These are phyloP conservation scores for Naematelia encephala DNA, from an alignment of 768 basidiomycete species.

Conservation along the genomic window DNA sequence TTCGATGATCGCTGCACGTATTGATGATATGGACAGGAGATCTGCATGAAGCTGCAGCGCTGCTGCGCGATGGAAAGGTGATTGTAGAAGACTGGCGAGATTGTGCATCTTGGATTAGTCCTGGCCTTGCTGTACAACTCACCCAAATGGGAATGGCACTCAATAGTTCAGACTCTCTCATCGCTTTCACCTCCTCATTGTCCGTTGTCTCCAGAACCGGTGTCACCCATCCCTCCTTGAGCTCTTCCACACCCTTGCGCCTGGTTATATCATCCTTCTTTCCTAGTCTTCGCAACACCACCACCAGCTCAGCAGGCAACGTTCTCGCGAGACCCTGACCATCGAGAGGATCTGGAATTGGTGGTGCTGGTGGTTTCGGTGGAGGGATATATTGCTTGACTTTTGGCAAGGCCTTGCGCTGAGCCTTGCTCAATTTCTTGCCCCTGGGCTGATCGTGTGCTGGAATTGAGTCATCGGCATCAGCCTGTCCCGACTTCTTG, in stretches of 20 bases:
- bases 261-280: conserved; percentile 91
- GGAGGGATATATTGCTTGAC: conserved; percentile 86
- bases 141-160: conserved; percentile 80
- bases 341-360: conserved; percentile 76
- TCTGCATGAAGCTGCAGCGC: conserved; percentile 63
- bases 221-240: conserved; percentile 67
- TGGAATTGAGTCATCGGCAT: conserved; percentile 26
- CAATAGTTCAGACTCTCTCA: conserved; percentile 54
- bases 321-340: conserved; percentile 69
- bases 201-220: conserved; percentile 52
- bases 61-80: conserved; percentile 70
- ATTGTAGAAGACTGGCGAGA: conserved; percentile 72
- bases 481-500: conserved; percentile 60
- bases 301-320: conserved; percentile 75
- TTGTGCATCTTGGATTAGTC: conserved; percentile 67
- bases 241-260: conserved; percentile 76
- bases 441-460: conserved; percentile 54
- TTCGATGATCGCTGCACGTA: conserved; percentile 50
- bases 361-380: conserved; percentile 56
- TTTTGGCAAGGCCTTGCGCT: conserved; percentile 61
- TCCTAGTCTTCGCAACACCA: conserved; percentile 72
- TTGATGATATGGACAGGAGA: conserved; percentile 60
- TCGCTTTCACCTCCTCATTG: conserved; percentile 55
- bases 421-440: conserved; percentile 59
- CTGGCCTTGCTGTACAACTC: conserved; percentile 3